Conservation (phyloP, 2,329 filamentous ascomycete genomes). For the Penicillium sclerotiorum region DNA sequence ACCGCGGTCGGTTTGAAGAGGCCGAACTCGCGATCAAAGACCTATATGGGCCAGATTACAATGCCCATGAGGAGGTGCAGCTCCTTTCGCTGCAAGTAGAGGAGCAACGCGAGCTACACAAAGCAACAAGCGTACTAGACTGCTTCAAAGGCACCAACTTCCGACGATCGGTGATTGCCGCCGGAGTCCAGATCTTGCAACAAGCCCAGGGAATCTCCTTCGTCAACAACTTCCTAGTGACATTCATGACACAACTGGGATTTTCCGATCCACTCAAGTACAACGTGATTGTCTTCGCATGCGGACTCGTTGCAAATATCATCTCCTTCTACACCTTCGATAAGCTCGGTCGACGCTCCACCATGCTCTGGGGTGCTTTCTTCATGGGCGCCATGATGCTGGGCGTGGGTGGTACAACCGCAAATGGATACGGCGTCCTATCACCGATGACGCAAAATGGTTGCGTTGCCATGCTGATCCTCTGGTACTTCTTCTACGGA, state of each 20-base stretch:
- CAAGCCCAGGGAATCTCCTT: conserved; percentile 20
- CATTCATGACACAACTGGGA: conserved; percentile 16
- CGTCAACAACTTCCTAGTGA: conserved; percentile 17
- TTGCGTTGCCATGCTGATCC: conserved; percentile 17
- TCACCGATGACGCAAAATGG: conserved; percentile 14
- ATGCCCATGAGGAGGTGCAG: conserved; percentile 7
- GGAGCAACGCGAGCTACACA: conserved; percentile 6
- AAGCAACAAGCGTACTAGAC: conserved; percentile 5
- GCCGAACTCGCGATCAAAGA: conserved; percentile 7
- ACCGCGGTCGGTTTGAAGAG: conserved; percentile 4
- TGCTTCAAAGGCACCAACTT: conserved; percentile 15
- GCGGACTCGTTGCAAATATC: conserved; percentile 8
- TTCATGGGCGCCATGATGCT: conserved; percentile 11
- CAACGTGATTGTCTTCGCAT: background rate
- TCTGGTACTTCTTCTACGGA: conserved; percentile 18
- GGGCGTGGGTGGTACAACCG: conserved; percentile 3
- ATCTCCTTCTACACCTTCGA: conserved; percentile 15
- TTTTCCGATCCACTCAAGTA: conserved; percentile 12
- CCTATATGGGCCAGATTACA: conserved; percentile 4
- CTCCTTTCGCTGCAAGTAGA: conserved; percentile 5
- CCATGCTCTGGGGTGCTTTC: conserved; percentile 7
- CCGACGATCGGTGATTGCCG: conserved; percentile 10
- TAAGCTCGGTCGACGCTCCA: conserved; percentile 10
- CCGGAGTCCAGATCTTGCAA: conserved; percentile 17
- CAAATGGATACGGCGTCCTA: conserved; percentile 7